Conservation (phyloP, 768 basidiomycete genomes). For the Termitomyces sp. region DNA sequence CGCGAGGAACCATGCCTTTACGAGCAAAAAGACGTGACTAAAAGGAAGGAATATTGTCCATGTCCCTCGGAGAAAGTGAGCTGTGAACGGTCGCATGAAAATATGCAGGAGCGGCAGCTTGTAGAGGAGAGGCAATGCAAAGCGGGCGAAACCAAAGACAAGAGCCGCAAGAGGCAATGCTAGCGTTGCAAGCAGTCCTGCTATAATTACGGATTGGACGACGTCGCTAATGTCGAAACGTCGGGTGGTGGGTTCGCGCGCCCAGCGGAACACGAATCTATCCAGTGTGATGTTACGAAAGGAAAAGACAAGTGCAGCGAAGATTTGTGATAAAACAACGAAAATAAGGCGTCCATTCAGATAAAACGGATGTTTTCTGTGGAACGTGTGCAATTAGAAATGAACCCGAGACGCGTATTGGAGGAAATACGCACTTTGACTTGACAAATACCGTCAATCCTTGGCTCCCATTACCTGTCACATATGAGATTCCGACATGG, state of each 20-base stretch:
- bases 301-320: slow-evolving; percentile 39
- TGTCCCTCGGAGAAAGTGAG: slow-evolving; percentile 54
- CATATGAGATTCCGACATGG: slow-evolving; percentile 33
- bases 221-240: slow-evolving; percentile 15
- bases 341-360: slow-evolving; percentile 66
- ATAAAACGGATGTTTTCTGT: slow-evolving; percentile 69
- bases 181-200: slow-evolving; percentile 33
- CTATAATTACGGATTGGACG: slow-evolving; percentile 28
- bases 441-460: slow-evolving; percentile 55
- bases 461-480: slow-evolving; percentile 13
- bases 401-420: neutral
- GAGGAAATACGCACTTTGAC: slow-evolving; percentile 45
- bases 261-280: slow-evolving; percentile 47
- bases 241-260: slow-evolving; percentile 5
- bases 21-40: slow-evolving; percentile 36
- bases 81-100: slow-evolving; percentile 53
- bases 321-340: slow-evolving; percentile 46
- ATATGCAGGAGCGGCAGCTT: slow-evolving; percentile 45
- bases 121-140: slow-evolving; percentile 46
- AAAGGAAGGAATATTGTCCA: slow-evolving; percentile 50
- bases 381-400: slow-evolving; percentile 1
- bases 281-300: slow-evolving; percentile 61
- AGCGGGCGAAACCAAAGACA: slow-evolving; percentile 43
- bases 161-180: slow-evolving; percentile 31
- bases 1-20: slow-evolving; percentile 44